Base-by-base conservation (phyloP, 805 yeast species). In the Lachancea mirantina region DNA sequence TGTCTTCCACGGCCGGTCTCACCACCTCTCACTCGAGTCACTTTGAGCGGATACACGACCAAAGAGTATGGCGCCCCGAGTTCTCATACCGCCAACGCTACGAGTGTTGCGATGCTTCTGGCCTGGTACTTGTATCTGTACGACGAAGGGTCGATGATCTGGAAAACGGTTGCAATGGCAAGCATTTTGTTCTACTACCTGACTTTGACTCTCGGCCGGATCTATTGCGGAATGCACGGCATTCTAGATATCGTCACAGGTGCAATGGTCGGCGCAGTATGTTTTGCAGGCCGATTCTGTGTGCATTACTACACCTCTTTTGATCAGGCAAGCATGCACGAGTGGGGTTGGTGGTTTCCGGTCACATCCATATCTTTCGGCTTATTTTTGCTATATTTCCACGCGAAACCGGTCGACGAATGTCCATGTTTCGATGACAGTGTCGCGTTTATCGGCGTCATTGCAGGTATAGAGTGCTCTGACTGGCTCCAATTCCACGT, bases 151-250 rank as follows among this genome's bases (percentile, higher is more conserved):
- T 7, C 24, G 3, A 9, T 23, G 15, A n/a, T 19, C 4, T 38
- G 39, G 38, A 27, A 38, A 6, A 8, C 35, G 11, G 23, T 40
- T 4, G 27, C 36, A 9, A 9, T 19, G 4, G 32, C 36, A 5
- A 19, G 50, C 6, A 16, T 36, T 4, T 28, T 49, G 4, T 30
- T 50, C 4, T 87, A 87, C 53, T 76, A 75, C 48, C 38, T 67
- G 22, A 74, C 87, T 6, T 63, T 92, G 39, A 70, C 83, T 1
- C 53, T 75, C 39, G 98, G 98, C 11, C 67, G 98, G 35, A 50
- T 89, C 7, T 89, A 92, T 61, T 87, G 95, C 55, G 98, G 98
- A 3, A 89, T 89, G 98, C 98, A 92, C 60, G 97, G 98, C 2
- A 71, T 83, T 39, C 58, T 82, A 14, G 98, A 92, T 53, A 66